These are phyloP conservation scores for Dichotomopilus funicola DNA, from an alignment of 2,329 filamentous ascomycete genomes.

Conservation along the genomic window DNA sequence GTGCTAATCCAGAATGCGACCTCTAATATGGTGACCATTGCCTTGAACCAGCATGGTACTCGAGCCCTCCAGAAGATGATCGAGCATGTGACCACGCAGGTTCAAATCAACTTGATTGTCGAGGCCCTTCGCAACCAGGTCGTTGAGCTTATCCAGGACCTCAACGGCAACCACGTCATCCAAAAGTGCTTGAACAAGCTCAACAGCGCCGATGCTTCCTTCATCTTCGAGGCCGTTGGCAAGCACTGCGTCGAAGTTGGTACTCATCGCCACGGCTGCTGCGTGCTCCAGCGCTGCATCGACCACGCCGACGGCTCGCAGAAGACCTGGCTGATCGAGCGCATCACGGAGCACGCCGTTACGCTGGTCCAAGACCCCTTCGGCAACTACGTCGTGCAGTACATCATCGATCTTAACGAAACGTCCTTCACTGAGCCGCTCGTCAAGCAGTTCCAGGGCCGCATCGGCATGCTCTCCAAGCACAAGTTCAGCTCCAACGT, in stretches of 20 bases:
- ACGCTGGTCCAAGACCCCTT: constrained; percentile 92
- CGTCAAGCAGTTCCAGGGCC: constrained; percentile 70
- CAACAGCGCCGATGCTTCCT: constrained; percentile 74
- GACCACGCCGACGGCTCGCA: constrained; percentile 90
- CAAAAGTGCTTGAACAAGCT: constrained; percentile 98
- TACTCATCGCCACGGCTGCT: constrained; percentile 96
- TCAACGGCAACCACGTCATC: constrained; percentile 98
- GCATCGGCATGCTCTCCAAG: constrained; percentile 68
- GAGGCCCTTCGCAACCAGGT: constrained; percentile 75
- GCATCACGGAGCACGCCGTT: constrained; percentile 85
- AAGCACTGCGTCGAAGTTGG: constrained; percentile 81
- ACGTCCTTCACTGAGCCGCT: constrained; percentile 81
- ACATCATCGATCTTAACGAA: constrained; percentile 93
- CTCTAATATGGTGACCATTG: constrained; percentile 82
- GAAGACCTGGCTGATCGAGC: constrained; percentile 75
- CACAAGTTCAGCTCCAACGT: constrained; percentile 99
- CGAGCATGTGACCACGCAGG: constrained; percentile 80
- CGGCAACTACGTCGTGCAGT: constrained; percentile 97
- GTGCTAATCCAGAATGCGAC: constrained; percentile 85
- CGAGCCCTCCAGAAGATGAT: constrained; percentile 99
- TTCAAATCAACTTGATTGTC: constrained; percentile 84
- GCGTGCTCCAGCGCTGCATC: constrained; percentile 95
- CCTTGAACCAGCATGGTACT: constrained; percentile 94
- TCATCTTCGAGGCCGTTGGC: constrained; percentile 95
- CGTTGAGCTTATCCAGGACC: constrained; percentile 89